phyloP scores from a whole-genome alignment of 2,329 filamentous ascomycete genomes.

The Huntiella moniliformis region DNA sequence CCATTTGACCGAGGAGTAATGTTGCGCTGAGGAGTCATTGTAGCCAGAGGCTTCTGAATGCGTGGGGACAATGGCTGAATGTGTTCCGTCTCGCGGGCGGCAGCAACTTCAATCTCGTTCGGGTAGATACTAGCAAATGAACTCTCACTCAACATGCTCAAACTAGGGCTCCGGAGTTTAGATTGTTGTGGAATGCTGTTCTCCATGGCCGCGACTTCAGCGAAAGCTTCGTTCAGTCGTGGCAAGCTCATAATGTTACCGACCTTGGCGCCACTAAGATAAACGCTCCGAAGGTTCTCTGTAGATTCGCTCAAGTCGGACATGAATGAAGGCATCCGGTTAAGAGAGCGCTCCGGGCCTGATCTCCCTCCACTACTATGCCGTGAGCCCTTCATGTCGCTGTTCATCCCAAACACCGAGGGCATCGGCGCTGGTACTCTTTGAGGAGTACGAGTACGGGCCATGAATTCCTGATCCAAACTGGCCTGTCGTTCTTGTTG shows the following conservation, averaged over 20 bases:
- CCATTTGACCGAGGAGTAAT: conserved; percentile 5
- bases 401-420: conserved; percentile 16
- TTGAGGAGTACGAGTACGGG: background rate
- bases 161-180: conserved; percentile 35
- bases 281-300: conserved; percentile 41
- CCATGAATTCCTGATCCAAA: conserved; percentile 9
- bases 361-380: background rate
- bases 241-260: conserved; percentile 32
- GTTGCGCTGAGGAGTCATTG: background rate
- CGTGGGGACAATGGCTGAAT: conserved; percentile 1
- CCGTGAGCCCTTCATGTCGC: background rate
- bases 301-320: conserved; percentile 40
- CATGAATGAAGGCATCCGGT: conserved; percentile 45
- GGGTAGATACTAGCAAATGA: conserved; percentile 49
- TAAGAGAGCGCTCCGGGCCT: conserved; percentile 18
- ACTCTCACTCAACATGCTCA: conserved; percentile 49
- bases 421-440: background rate
- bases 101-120: background rate
- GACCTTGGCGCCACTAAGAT: conserved; percentile 25
- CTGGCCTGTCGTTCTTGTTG: conserved; percentile 2
- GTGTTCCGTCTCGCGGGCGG: background rate
- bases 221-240: conserved; percentile 13
- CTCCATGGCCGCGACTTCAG: conserved; percentile 8
- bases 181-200: conserved; percentile 1
- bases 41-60: background rate